Evolutionary conservation across 148 eudicot genomes (phyloP), one percentile per base, ranked within the genome.

Genomic region (Vaccinium macrocarpon): DNA sequence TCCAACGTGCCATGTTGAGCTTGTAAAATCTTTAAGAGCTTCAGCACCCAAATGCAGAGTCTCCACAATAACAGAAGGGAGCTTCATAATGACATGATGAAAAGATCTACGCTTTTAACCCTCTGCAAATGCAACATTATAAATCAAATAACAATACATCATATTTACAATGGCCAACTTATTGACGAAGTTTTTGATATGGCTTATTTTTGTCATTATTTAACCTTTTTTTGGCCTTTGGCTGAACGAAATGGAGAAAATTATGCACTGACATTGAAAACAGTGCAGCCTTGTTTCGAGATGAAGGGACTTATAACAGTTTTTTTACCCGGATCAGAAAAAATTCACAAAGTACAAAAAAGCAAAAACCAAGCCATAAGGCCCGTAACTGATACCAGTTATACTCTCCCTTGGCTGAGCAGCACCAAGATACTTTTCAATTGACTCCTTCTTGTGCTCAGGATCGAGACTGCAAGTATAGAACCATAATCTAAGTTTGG

Each of bases 381-480:
- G 38, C 38, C 38, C 38, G 25, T 25, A 73, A 71, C 74, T 73
- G 46, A 72, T 76, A 85, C 84, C 87, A 23, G 87, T 46, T 35
- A 56, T 55, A 23, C 72, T 73, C 64, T 89, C 87, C 72, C 72
- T 85, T 66, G 90, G 64, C 11, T 85, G 91, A 84, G 86, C 83
- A 57, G 92, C 84, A 55, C 95, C 98, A 84, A 88, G 85, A 88
- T 95, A 95, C 86, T 97, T 97, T 66, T 92, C 93, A 81, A 95
- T 85, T 21, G 99, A 95, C 85, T 94, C 97, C 77, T 92, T 88
- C 90, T 93, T 94, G 81, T 74, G 98, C 84, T 89, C 95, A 62
- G 94, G 98, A 90, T 97, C 96, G 87, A 97, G 97, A 90, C 99
- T 97, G 93, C 84, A 87, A 79, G 62, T 38, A 64, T 16, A 82